Conservation (phyloP, 306 rosid genomes). For the Quillaja saponaria region DNA sequence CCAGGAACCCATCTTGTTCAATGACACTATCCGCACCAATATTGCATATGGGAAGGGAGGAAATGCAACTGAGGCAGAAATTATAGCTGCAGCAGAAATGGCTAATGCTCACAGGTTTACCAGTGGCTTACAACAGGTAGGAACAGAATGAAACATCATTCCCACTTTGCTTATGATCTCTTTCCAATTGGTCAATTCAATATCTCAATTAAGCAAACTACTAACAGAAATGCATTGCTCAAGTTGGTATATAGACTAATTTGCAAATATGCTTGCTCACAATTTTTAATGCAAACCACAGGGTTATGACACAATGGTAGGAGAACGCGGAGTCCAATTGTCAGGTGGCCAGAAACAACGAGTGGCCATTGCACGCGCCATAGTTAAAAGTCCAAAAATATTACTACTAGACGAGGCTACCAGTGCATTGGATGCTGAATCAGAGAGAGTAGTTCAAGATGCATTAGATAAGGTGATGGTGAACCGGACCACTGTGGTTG, state of each 20-base stretch:
- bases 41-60: conserved; percentile 56
- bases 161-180: too few relatives aligned
- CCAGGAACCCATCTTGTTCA: conserved; percentile 51
- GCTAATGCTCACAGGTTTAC: conserved; percentile 58
- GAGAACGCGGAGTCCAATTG: conserved; percentile 51
- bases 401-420: conserved; percentile 53
- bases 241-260: not conserved
- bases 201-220: too few relatives aligned
- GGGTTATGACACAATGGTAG: conserved; percentile 49
- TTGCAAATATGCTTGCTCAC: not conserved
- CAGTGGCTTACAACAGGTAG: conserved; percentile 45
- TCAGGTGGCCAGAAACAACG: conserved; percentile 57
- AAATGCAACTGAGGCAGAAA: conserved; percentile 47
- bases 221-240: too few relatives aligned
- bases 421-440: conserved; percentile 54
- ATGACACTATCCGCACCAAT: conserved; percentile 51
- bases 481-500: conserved; percentile 46
- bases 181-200: not conserved
- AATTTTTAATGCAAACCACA: not conserved
- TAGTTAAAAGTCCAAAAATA: conserved; percentile 47
- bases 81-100: conserved; percentile 42
- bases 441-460: conserved; percentile 53
- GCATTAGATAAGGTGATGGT: conserved; percentile 54
- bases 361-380: conserved; percentile 51
- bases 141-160: not conserved